These are phyloP conservation scores for Pseudocercospora ulei DNA, from an alignment of 2,329 filamentous ascomycete species.

Conservation along the genomic window DNA sequence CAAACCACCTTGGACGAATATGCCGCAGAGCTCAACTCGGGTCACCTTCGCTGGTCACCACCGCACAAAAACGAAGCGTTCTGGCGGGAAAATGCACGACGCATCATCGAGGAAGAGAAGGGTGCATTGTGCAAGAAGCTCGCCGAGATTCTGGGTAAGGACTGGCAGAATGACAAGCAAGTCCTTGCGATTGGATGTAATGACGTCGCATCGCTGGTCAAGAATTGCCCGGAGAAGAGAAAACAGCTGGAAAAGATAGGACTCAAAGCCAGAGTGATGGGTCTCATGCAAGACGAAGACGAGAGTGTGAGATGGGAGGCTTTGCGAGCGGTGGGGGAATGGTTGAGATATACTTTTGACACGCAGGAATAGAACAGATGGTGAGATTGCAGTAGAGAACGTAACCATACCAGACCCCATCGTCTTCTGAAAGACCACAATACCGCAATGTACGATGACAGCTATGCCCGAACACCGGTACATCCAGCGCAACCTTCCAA, in stretches of 20 bases:
- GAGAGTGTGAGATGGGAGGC: slow-evolving; percentile 90
- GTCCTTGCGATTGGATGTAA: slow-evolving; percentile 89
- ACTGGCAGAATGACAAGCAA: slow-evolving; percentile 73
- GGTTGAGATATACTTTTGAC: slow-evolving; percentile 62
- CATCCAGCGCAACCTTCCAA: no score
- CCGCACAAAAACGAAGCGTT: slow-evolving; percentile 79
- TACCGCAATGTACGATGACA: no score
- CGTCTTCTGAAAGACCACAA: no score
- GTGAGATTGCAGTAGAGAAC: no score
- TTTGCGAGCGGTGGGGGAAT: slow-evolving; percentile 70
- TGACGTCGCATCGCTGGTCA: slow-evolving; percentile 78
- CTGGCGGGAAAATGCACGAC: slow-evolving; percentile 83
- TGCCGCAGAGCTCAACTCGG: slow-evolving; percentile 71
- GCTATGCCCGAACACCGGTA: no score
- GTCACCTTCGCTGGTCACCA: slow-evolving; percentile 85
- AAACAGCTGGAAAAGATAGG: slow-evolving; percentile 70
- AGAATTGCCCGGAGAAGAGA: slow-evolving; percentile 78
- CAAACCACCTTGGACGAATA: slow-evolving; percentile 60
- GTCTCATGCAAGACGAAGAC: slow-evolving; percentile 80
- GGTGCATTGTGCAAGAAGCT: slow-evolving; percentile 69
- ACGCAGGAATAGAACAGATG: no score
- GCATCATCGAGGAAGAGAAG: slow-evolving; percentile 74
- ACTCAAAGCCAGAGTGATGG: slow-evolving; percentile 80
- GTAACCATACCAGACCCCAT: no score
- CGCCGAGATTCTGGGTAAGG: slow-evolving; percentile 73